Conservation (phyloP, 2,329 filamentous ascomycete species). For the Nakataea oryzae region DNA sequence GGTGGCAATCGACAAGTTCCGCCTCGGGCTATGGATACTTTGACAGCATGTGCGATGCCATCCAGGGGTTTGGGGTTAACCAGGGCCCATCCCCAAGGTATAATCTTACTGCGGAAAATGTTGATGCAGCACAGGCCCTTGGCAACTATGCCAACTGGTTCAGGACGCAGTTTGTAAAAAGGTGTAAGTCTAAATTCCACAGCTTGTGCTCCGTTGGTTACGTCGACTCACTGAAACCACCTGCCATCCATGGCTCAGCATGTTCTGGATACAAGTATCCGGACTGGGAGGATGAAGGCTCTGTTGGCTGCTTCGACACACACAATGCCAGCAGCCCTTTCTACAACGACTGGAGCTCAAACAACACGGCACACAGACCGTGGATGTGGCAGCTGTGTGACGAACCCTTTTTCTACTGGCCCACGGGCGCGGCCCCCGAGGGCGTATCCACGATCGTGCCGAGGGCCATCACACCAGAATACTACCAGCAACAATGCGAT, state of each 20-base stretch:
- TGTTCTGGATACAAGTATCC: constrained; percentile 36
- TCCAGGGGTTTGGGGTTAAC: constrained; percentile 17
- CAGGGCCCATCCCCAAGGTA: no score
- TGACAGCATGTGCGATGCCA: constrained; percentile 24
- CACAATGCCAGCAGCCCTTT: constrained; percentile 36
- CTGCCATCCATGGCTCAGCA: not conserved
- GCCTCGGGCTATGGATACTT: constrained; percentile 22
- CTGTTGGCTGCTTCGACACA: constrained; percentile 40
- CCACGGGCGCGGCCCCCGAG: constrained; percentile 39
- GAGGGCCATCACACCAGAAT: constrained; percentile 35
- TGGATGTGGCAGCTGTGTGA: constrained; percentile 56
- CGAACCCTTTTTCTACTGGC: constrained; percentile 49
- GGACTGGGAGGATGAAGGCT: constrained; percentile 26
- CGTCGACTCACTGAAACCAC: not conserved
- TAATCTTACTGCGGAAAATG: no score
- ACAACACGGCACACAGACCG: constrained; percentile 36
- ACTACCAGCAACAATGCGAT: constrained; percentile 44
- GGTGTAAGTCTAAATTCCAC: constrained; percentile 24
- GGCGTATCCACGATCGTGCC: constrained; percentile 36
- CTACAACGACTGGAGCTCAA: constrained; percentile 36
- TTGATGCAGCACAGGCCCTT: constrained; percentile 28
- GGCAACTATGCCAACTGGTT: constrained; percentile 44
- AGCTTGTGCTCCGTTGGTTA: no score
- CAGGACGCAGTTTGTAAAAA: constrained; percentile 31
- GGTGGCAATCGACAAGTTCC: constrained; percentile 25